Evolutionary conservation across 1,284 basidiomycete species (phyloP).

Genomic region (Microbotryum scabiosae): DNA sequence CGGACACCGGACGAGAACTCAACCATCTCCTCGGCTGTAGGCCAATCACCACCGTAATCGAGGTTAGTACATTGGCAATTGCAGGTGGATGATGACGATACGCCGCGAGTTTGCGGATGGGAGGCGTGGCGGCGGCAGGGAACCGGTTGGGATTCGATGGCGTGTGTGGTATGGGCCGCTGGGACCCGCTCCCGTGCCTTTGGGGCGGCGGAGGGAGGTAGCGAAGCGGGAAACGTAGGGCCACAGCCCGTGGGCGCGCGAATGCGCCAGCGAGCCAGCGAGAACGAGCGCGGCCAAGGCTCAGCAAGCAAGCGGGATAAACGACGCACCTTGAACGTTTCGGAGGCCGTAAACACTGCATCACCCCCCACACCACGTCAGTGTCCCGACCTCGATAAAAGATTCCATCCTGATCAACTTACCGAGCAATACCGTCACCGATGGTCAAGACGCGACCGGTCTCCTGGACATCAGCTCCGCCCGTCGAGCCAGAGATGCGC

Average conservation of each 20-base stretch:
- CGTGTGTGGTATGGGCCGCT: no score
- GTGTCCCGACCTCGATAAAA: neutral
- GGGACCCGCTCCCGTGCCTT: no score
- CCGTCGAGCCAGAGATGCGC: constrained; percentile 85
- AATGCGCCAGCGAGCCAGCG: neutral
- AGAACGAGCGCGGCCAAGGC: no score
- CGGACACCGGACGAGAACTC: constrained; percentile 96
- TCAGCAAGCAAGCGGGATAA: neutral
- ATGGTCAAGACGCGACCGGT: constrained; percentile 98
- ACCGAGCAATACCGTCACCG: constrained; percentile 95
- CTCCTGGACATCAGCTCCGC: constrained; percentile 93
- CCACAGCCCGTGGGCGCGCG: no score
- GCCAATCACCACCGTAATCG: constrained; percentile 6
- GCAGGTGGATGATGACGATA: no score
- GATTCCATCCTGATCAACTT: neutral
- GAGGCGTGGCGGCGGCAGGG: no score
- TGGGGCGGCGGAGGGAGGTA: neutral
- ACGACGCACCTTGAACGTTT: constrained; percentile 69
- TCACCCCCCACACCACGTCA: neutral
- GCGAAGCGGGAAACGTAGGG: neutral
- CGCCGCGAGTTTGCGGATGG: no score
- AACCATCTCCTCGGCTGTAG: constrained; percentile 98
- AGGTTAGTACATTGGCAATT: no score
- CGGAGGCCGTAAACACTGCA: constrained; percentile 72
- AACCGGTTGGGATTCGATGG: constrained; percentile 34